phyloP scores from a whole-genome alignment of 768 basidiomycete species.

The Sporobolomyces roseus region DNA sequence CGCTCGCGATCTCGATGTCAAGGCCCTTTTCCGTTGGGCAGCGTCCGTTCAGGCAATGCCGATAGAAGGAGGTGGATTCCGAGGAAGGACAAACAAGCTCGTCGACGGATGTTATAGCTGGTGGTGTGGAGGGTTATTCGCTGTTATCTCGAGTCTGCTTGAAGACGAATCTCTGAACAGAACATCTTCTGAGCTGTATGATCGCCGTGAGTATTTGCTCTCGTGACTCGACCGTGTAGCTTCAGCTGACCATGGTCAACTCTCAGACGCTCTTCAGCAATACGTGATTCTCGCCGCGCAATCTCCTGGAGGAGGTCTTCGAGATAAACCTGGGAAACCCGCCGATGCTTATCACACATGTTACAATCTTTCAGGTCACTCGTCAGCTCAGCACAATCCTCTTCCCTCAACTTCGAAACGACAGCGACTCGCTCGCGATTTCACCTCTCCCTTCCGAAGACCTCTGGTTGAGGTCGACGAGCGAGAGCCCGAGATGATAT shows the following conservation, averaged over 20 bases:
- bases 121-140: constrained; percentile 93
- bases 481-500: constrained; percentile 7
- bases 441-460: constrained; percentile 23
- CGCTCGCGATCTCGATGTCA: constrained; percentile 54
- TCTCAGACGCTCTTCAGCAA: constrained; percentile 67
- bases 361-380: constrained; percentile 86
- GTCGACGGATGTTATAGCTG: constrained; percentile 99
- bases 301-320: constrained; percentile 73
- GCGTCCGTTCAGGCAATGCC: constrained; percentile 77
- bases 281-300: constrained; percentile 85
- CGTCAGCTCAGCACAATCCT: constrained; percentile 78
- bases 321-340: constrained; percentile 96
- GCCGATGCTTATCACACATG: constrained; percentile 94
- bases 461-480: constrained; percentile 1
- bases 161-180: constrained; percentile 48
- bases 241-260: neutral
- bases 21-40: constrained; percentile 70
- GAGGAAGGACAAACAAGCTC: constrained; percentile 92
- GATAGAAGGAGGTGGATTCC: constrained; percentile 84
- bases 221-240: neutral
- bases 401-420: constrained; percentile 53
- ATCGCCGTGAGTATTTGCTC: constrained; percentile 41
- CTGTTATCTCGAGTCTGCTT: constrained; percentile 56
- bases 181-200: constrained; percentile 44
- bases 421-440: constrained; percentile 46